Base-by-base conservation (phyloP, 306 rosid species). In the Prunus campanulata region DNA sequence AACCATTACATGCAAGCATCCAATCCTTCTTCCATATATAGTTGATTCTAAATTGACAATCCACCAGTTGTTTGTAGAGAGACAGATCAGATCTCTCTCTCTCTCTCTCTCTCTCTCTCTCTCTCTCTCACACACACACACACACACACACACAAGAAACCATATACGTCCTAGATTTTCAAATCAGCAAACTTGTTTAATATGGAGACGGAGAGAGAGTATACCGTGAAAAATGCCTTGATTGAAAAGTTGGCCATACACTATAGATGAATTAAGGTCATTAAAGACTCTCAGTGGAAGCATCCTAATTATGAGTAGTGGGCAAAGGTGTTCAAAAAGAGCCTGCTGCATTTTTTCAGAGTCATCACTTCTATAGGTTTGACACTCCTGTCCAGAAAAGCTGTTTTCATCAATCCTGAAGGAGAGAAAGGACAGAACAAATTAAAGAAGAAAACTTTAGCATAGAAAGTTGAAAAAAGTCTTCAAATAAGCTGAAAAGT, bases 291-390 rank as follows among this genome's bases (percentile, higher is more conserved):
- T 87, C 82, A 95, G 74, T 29, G 98, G 97, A 82, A 95, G 96
- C 94, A 92, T 90, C 90, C 90, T 89, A 78, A 90, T 80, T 48
- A 95, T 82, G 32, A 95, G 97, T 82, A 92, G 75, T 1, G 98
- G 96, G 86, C 97, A 94, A 72, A 94, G 93, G 77, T 81, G 97
- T 84, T 90, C 93, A 82, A 94, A 94, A 61, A 94, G 83, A 57
- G 84, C 70, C 70, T 72, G 90, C 74, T 86, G 96, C 88, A 89
- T 79, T 77, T 78, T 81, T 70, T 73, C 79, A 29, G 83, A 82
- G 88, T 89, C 90, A 18, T 88, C 90, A 78, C 75, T 70, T 25
- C 83, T 67, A 74, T 78, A 66, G 75, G 84, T 83, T 84, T 88
- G 76, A 52, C 69, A 72, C 78, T 80, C 90, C 85, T 82, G 80